A percentile compares a stretch with the other conserved stretches of the same genome.
Conservation (phyloP, 805 yeast genomes). For the Torulaspora franciscae region DNA sequence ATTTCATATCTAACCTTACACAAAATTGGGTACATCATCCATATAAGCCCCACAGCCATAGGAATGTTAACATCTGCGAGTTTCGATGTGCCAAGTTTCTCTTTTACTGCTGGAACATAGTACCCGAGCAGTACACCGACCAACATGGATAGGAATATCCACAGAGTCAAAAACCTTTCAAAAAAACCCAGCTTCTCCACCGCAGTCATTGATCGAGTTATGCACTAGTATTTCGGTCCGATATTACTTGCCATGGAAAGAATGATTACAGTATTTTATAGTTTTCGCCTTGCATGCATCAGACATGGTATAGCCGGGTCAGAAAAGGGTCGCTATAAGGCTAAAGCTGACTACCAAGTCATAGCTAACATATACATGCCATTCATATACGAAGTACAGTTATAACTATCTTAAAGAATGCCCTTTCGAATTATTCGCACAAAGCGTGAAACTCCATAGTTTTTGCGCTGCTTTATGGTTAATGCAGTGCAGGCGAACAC, state of each 20-base stretch:
- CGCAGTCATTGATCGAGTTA: neutral
- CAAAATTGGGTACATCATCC: constrained; percentile 56
- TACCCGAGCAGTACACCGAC: neutral
- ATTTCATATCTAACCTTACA: constrained; percentile 52
- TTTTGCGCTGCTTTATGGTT: neutral
- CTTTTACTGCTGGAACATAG: neutral
- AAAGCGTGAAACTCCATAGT: no score
- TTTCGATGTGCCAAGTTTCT: neutral
- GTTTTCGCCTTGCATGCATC: no score
- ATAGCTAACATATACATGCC: neutral
- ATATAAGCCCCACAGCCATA: constrained; percentile 45
- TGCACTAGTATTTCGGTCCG: neutral
- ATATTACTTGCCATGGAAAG: neutral
- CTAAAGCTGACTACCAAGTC: neutral
- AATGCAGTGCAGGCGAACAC: neutral
- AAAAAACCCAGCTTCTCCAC: neutral
- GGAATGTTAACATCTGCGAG: constrained; percentile 24
- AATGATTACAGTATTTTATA: no score
- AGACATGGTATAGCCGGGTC: neutral
- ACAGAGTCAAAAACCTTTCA: neutral
- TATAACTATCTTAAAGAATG: no score
- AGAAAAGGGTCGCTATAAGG: neutral
- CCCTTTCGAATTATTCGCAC: neutral
- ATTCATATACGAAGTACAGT: no score
- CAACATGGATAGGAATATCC: neutral